phyloP scores from a whole-genome alignment of 257 asterid species.

The Lithospermum erythrorhizon region DNA sequence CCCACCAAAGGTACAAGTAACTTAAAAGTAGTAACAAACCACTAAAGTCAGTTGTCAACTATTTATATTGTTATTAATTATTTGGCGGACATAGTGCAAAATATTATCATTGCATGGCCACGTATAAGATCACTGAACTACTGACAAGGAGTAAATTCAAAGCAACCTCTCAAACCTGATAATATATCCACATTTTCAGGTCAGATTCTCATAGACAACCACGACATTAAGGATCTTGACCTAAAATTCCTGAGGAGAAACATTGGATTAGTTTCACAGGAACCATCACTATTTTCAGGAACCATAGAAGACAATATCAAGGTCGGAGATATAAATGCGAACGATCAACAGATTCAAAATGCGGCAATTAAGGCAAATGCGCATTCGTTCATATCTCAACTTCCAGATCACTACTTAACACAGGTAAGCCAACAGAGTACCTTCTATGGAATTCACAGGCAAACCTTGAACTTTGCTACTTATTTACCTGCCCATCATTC shows the following conservation, averaged over 20 bases:
- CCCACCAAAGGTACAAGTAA: slow-evolving; percentile 38
- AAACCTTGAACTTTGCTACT: neutral
- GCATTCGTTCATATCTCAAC: slow-evolving; percentile 62
- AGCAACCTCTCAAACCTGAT: neutral
- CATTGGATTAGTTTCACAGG: slow-evolving; percentile 77
- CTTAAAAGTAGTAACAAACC: neutral
- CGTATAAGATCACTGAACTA: too few relatives aligned
- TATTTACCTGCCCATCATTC: neutral
- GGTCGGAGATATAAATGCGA: slow-evolving; percentile 52
- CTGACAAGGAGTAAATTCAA: neutral
- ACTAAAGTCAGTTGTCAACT: neutral
- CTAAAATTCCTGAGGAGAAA: slow-evolving; percentile 59
- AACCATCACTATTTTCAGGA: slow-evolving; percentile 72
- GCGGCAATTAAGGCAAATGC: slow-evolving; percentile 79
- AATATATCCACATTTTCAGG: slow-evolving; percentile 25
- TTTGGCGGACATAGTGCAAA: too few relatives aligned
- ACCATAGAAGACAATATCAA: slow-evolving; percentile 62
- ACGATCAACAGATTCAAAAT: slow-evolving; percentile 40
- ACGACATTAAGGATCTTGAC: slow-evolving; percentile 60
- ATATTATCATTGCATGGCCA: slow-evolving; percentile 17
- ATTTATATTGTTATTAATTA: too few relatives aligned
- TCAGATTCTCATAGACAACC: slow-evolving; percentile 52
- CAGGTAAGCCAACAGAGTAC: slow-evolving; percentile 31
- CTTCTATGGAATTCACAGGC: neutral
- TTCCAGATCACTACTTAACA: slow-evolving; percentile 57